Conservation (phyloP, 441 rosid species). For the Jatropha podagrica region DNA sequence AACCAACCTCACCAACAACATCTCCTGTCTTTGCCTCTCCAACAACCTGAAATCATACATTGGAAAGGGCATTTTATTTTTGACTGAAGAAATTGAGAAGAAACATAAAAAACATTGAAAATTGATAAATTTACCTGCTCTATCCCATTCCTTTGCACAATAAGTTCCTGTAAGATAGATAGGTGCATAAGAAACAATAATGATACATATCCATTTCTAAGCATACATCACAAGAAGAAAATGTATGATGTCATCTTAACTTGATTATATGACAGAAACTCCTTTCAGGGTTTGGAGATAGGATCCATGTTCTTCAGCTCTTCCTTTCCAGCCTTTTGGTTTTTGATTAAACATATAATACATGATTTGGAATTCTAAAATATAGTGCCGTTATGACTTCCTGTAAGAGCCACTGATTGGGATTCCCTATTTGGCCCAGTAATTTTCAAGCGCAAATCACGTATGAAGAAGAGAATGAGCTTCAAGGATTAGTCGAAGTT, state of each 20-base stretch:
- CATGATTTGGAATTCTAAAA: slow-evolving; percentile 1
- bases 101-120: slow-evolving; percentile 7
- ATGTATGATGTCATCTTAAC: not conserved
- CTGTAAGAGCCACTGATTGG: not conserved
- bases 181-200: slow-evolving; percentile 27
- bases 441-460: not conserved
- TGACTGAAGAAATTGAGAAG: slow-evolving; percentile 2
- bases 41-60: slow-evolving; percentile 47
- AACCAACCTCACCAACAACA: slow-evolving; percentile 75
- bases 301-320: not conserved
- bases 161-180: slow-evolving; percentile 56
- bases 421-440: not conserved
- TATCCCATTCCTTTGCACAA: slow-evolving; percentile 45
- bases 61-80: not conserved
- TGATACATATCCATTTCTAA: not conserved
- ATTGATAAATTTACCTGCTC: slow-evolving; percentile 57
- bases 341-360: not conserved
- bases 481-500: slow-evolving; percentile 8
- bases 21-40: slow-evolving; percentile 68
- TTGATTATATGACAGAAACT: not conserved
- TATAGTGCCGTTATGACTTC: not conserved
- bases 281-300: not conserved
- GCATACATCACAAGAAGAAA: not conserved
- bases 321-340: not conserved
- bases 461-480: slow-evolving; percentile 6